phyloP scores from a whole-genome alignment of 1,284 basidiomycete species.

The Rhodotorula sp. region DNA sequence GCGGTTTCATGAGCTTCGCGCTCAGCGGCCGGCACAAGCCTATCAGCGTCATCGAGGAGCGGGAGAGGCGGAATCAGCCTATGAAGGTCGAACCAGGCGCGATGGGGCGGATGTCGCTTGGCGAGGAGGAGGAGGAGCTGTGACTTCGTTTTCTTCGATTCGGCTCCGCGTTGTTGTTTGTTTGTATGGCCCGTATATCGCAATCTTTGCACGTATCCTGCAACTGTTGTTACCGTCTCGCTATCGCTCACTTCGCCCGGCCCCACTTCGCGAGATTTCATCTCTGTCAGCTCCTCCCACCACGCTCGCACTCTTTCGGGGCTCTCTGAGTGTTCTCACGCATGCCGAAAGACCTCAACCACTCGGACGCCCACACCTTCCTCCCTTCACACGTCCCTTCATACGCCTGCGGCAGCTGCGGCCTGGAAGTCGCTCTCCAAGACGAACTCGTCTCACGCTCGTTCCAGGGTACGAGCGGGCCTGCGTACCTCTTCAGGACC shows the following conservation, averaged over 20 bases:
- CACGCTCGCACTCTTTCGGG: too few species aligned
- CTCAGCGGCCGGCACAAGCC: constrained; percentile 16
- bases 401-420: constrained; percentile 21
- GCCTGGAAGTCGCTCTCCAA: constrained; percentile 21
- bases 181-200: background rate
- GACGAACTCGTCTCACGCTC: constrained; percentile 30
- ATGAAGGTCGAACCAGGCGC: constrained; percentile 8
- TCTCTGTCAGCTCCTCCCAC: too few species aligned
- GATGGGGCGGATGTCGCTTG: constrained; percentile 17
- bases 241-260: too few species aligned
- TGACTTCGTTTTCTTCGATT: background rate
- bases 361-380: background rate
- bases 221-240: too few species aligned
- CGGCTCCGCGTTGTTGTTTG: background rate
- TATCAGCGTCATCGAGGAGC: background rate
- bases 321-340: too few species aligned
- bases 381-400: constrained; percentile 17
- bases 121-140: constrained; percentile 1
- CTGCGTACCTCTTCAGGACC: constrained; percentile 22
- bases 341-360: background rate
- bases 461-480: constrained; percentile 21
- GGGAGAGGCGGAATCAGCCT: background rate
- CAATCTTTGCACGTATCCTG: background rate
- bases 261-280: too few species aligned
- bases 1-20: constrained; percentile 7